phyloP scores from a whole-genome alignment of 1,284 basidiomycete genomes.

The Pascua guehoae region DNA sequence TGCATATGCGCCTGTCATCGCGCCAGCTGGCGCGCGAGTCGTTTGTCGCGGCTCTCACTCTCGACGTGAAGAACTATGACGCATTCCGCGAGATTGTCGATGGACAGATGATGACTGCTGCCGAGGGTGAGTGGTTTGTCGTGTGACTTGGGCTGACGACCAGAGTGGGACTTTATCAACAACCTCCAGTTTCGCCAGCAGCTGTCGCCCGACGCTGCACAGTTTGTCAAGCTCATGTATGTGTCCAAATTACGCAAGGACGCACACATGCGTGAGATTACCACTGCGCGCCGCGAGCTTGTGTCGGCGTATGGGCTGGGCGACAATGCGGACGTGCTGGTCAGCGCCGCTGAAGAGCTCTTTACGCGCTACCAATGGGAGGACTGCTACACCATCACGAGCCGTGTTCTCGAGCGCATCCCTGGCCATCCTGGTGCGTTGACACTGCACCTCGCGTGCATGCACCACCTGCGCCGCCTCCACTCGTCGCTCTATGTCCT shows the following conservation, averaged over 20 bases:
- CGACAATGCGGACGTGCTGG: constrained; percentile 89
- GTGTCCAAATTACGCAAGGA: constrained; percentile 86
- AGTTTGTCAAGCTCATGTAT: constrained; percentile 88
- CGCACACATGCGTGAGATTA: constrained; percentile 75
- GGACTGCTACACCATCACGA: constrained; percentile 86
- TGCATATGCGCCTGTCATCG: constrained; percentile 90
- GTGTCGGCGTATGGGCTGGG: constrained; percentile 72
- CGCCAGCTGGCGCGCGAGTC: constrained; percentile 83
- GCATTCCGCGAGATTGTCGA: constrained; percentile 86
- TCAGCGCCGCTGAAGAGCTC: constrained; percentile 84
- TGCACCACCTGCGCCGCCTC: constrained; percentile 87
- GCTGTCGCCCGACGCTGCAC: constrained; percentile 69
- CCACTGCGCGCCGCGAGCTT: constrained; percentile 66
- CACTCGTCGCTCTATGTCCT: constrained; percentile 91
- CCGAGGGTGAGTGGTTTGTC: constrained; percentile 65
- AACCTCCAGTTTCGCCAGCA: constrained; percentile 77
- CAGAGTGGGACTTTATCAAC: constrained; percentile 95
- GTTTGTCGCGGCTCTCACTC: constrained; percentile 88
- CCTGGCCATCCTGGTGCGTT: constrained; percentile 79
- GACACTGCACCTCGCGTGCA: constrained; percentile 92
- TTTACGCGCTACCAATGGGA: constrained; percentile 86
- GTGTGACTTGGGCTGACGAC: not conserved
- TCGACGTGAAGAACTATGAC: constrained; percentile 98
- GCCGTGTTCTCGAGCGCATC: constrained; percentile 75
- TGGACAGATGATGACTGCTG: constrained; percentile 87